A percentile compares a stretch with the other conserved stretches of the same genome.
Conservation (phyloP, 2,329 filamentous ascomycete genomes). For the Trichothecium sympodiale region DNA sequence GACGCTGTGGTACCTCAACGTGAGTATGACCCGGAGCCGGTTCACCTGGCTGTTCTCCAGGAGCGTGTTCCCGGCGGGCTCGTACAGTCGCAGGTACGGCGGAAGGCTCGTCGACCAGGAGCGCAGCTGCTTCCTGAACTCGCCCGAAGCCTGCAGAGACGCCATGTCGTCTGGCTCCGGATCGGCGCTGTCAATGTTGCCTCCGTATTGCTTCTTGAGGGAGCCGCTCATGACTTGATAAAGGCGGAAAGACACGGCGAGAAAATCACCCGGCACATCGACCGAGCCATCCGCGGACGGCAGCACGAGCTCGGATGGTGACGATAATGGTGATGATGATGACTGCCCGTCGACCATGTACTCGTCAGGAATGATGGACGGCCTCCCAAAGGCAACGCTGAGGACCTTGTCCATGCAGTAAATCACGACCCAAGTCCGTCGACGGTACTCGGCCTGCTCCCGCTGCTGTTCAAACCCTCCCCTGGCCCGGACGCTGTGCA, state of each 20-base stretch:
- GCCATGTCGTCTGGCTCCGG: conserved; percentile 15
- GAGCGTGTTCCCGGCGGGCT: conserved; percentile 2
- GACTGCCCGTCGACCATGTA: conserved; percentile 36
- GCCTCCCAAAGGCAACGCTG: too few species aligned
- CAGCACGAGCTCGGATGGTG: neutral
- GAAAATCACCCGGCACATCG: conserved; percentile 8
- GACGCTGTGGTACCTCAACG: too few species aligned
- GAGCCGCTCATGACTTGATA: conserved; percentile 1
- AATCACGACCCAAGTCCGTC: too few species aligned
- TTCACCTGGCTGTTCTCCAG: conserved; percentile 13
- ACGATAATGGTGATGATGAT: too few species aligned
- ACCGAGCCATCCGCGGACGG: conserved; percentile 33
- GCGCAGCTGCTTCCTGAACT: conserved; percentile 23
- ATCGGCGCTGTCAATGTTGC: conserved; percentile 26
- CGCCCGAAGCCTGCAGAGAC: conserved; percentile 19
- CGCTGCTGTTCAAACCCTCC: too few species aligned
- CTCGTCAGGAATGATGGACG: too few species aligned
- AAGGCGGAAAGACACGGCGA: conserved; percentile 1
- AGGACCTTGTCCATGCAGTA: too few species aligned
- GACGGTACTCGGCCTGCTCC: too few species aligned
- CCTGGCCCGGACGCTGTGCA: conserved; percentile 31
- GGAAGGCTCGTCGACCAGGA: conserved; percentile 25
- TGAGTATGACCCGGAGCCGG: too few species aligned
- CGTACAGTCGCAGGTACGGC: conserved; percentile 11
- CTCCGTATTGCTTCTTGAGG: neutral